Evolutionary conservation across 805 yeast species (phyloP), one percentile per base, ranked within the genome.

Genomic region (Candida montana): DNA sequence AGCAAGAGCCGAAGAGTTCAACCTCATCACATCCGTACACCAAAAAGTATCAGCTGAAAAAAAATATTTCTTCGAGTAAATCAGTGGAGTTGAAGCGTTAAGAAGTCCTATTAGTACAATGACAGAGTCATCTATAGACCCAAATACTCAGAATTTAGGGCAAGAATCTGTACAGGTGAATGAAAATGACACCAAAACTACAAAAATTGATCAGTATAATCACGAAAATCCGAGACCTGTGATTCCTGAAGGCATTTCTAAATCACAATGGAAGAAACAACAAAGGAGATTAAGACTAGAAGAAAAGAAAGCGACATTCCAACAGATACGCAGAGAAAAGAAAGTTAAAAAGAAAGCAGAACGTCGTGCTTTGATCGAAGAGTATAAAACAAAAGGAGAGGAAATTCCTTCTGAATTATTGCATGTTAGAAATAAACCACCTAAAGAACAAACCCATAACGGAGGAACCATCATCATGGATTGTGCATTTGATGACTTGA

Each of bases 401-500:
- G 62, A 59, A 34, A 48, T 66, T 2, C 68, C 69, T 1, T 68
- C 61, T 34, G 65, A 71, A 18, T 49, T 67, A 34, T 54, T 68
- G 24, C 59, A 62, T 33, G 62, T 58, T 30, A 65, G 69, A n/a
- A 69, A 41, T 20, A 54, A 51, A 40, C 50, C 51, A 5, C 64
- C 64, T 39, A 50, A 63, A 18, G 64, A 67, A 12, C 89, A 81
- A 54, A 51, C 48, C 2, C 62, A 62, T 11, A 68, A 79, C 2
- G 77, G 74, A 0, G 71, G 79, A 7, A 64, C 59, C 6, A 68
- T 90, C 21, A 65, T 90, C n/a, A 57, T 90, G 48, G 99, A 91
- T 62, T 91, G 99, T 63, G 84, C 75, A 13, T 91, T 91, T 61
- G 98, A 93, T 56, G 93, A 85, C 34, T 57, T 84, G 54, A 93